Evolutionary conservation across 768 basidiomycete species (phyloP), one percentile per base, ranked within the genome.

Genomic region (Trametes elegans): DNA sequence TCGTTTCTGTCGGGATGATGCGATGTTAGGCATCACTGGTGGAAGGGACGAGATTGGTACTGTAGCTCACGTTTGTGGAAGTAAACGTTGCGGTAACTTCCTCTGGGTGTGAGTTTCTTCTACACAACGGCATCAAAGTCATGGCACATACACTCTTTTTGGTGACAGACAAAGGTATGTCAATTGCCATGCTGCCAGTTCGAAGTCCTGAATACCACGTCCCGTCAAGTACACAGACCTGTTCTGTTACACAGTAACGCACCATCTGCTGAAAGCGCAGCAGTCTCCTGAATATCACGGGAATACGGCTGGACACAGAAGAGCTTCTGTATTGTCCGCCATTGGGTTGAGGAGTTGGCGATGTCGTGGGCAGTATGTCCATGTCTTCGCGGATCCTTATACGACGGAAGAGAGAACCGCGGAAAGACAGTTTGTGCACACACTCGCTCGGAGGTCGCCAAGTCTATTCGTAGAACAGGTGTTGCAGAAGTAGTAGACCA

Each of bases 131-230:
- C 11, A n/a, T 3, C 8, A 24, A 5, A 4, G 27, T 16, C 28
- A 8, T 36, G 7, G 23, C 27, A 67, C 83, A 70, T 64, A 97
- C 87, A 98, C 95, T 82, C 93, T 80, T 66, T 88, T 81, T 0
- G 96, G 96, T 3, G 93, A 86, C 50, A 98, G 80, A 68, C 93
- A 95, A 2, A 98, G 77, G 74, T 97, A 97, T 9, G 90, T 93
- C 53, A 98, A 71, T 68, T 97, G 93, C 93, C 95, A 98, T 27
- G 91, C 88, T 10, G 96, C 96, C 41, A 96, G 75, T 71, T 98
- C 96, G 72, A 98, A 97, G 71, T 98, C 96, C 95, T 98, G 67
- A 7, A 43, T 54, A n/a, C 50, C 36, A 34, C 38, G 16, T 42
- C 26, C 19, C 38, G 16, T 39, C 38, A 52, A 23, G 23, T 43